phyloP scores from a whole-genome alignment of 2,329 filamentous ascomycete species.

The Aplosporella prunicola region DNA sequence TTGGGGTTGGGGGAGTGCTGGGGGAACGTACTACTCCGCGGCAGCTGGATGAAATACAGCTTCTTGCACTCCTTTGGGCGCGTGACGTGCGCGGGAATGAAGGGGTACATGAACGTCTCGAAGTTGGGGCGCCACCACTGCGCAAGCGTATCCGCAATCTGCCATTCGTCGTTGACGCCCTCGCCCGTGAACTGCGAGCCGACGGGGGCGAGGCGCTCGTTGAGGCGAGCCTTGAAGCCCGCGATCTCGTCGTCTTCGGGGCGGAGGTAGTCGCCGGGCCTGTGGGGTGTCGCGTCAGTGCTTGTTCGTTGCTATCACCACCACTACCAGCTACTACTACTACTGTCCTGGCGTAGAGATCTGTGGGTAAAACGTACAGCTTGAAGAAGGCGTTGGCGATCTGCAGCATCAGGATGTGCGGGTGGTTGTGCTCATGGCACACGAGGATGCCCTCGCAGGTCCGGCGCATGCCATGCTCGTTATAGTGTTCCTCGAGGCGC shows the following conservation, averaged over 20 bases:
- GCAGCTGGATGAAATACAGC: conserved; percentile 92
- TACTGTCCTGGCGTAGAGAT: no score
- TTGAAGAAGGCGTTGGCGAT: conserved; percentile 99
- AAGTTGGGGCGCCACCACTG: conserved; percentile 99
- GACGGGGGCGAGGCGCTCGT: conserved; percentile 89
- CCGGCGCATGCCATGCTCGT: conserved; percentile 85
- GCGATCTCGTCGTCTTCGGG: conserved; percentile 84
- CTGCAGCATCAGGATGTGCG: conserved; percentile 97
- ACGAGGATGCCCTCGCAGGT: conserved; percentile 96
- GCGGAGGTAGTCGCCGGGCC: conserved; percentile 84
- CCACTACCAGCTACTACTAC: no score
- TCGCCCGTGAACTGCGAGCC: conserved; percentile 71
- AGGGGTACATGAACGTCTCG: conserved; percentile 99
- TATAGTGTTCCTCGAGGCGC: conserved; percentile 92
- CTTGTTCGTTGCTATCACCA: no score
- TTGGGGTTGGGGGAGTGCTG: background rate
- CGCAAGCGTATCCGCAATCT: conserved; percentile 86
- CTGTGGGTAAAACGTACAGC: conserved; percentile 45
- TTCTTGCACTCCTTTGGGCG: conserved; percentile 99
- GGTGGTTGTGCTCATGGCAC: conserved; percentile 98
- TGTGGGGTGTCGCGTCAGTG: no score
- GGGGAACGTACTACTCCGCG: conserved; percentile 78
- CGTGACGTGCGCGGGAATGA: conserved; percentile 90
- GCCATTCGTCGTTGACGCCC: conserved; percentile 86
- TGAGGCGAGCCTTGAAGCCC: conserved; percentile 88